Base-by-base conservation (phyloP, 371 early-diverging fungal species). In the Umbelopsis sp. region DNA sequence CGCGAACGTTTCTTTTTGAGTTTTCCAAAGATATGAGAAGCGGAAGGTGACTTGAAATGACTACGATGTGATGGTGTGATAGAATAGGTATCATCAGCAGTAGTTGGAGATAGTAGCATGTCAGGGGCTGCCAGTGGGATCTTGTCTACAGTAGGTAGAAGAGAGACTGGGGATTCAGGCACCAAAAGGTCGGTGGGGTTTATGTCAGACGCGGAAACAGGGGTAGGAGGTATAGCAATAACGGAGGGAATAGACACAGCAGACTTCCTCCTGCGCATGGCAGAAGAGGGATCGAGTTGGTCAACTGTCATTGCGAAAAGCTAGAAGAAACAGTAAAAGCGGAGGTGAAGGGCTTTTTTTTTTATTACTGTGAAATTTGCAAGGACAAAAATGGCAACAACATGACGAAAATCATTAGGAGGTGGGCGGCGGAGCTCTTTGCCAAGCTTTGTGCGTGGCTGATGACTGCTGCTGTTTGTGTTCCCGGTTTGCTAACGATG, bases 1-100 rank as follows among this genome's bases (percentile, higher is more conserved):
- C 64, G 64, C 44, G 64, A 64, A 22, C 64, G 57, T 29, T 64
- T 64, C 64, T 64, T 64, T n/a, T 46, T 64, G 38, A 44, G 25
- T 16, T 64, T 64, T 11, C 44, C 64, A 7, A 46, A n/a, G 4
- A 46, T 45, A 44, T 64, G 64, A 44, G 64, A 57, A 16, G 57
- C 57, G 14, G 57, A 57, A 35, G 57, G 35, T 0, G 35, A 25
- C 18, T 29, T 57, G 10, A 57, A 35, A 14, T 35, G 35, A 29
- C 57, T 57, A 35, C 29, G 57, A 4, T 57, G 57, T 14, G 57
- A 57, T 18, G 32, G 29, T 11, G 57, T 35, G 35, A 29, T 57
- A 16, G 57, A 57, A 18, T 14, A 18, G 18, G 57, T 29, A 35
- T 57, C 57, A n/a, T 57, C 57, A 4, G 37, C 57, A 3, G 29